Evolutionary conservation across 257 asterid genomes (phyloP).

Genomic region (Solanum appendiculatum): DNA sequence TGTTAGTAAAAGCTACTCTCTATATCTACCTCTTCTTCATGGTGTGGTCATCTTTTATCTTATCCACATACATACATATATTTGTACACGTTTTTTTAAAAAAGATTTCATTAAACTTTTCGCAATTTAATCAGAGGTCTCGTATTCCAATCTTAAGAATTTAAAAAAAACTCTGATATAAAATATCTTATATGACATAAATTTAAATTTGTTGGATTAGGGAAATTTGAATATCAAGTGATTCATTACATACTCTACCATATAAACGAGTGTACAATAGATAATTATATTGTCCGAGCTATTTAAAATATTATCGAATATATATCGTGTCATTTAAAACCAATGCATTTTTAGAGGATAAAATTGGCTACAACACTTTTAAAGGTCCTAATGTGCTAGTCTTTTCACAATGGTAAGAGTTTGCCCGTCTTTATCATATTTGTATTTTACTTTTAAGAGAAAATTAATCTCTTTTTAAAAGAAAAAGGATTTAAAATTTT

Average conservation of each 20-base stretch:
- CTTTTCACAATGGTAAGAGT: not conserved
- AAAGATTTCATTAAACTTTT: not conserved
- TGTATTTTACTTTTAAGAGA: not conserved
- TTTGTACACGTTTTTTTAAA: not conserved
- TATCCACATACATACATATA: not conserved
- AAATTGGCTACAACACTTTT: too few relatives aligned
- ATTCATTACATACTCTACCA: too few relatives aligned
- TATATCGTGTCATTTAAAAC: too few relatives aligned
- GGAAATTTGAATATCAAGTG: too few relatives aligned
- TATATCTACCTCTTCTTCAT: not conserved
- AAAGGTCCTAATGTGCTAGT: not conserved
- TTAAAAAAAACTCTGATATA: accelerated
- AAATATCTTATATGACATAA: not conserved
- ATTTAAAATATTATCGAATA: too few relatives aligned
- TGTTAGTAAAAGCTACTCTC: not conserved
- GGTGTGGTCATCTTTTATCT: not conserved
- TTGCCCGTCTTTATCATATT: not conserved
- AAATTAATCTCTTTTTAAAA: too few relatives aligned
- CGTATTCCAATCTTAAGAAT: not conserved
- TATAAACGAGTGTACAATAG: too few relatives aligned
- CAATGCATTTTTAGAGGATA: not conserved
- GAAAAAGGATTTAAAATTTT: not conserved
- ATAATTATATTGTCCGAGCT: too few relatives aligned
- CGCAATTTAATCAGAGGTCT: not conserved
- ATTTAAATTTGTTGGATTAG: too few relatives aligned